Percentiles rank a stretch among this genome's conserved stretches.
Conservation (phyloP, 2,329 filamentous ascomycete genomes). For the Septoria linicola region DNA sequence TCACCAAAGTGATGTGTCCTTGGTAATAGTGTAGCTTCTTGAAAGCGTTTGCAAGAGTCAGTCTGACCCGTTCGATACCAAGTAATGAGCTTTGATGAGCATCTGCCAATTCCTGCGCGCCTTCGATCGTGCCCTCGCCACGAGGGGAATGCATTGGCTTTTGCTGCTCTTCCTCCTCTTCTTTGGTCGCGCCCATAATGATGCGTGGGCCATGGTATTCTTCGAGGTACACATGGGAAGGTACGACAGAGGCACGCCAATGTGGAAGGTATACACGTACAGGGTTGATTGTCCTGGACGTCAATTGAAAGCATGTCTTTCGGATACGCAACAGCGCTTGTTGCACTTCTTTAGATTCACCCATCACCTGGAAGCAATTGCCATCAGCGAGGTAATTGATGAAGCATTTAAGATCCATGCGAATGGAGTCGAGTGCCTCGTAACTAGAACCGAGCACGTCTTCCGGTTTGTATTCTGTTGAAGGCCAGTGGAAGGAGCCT, state of each 20-base stretch:
- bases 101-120: background rate
- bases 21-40: constrained; percentile 37
- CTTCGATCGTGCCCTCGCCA: background rate
- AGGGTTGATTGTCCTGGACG: constrained; percentile 31
- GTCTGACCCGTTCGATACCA: constrained; percentile 18
- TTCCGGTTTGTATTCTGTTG: constrained; percentile 42
- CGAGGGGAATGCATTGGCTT: background rate
- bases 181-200: background rate
- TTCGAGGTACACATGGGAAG: constrained; percentile 24
- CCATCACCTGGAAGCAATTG: constrained; percentile 37
- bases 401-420: constrained; percentile 42
- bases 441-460: constrained; percentile 44
- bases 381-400: constrained; percentile 40
- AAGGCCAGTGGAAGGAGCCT: constrained; percentile 49
- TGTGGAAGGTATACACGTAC: constrained; percentile 33
- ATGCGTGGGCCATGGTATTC: constrained; percentile 17
- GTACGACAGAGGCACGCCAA: constrained; percentile 20
- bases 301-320: constrained; percentile 42
- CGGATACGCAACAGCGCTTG: constrained; percentile 40
- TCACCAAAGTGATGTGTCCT: constrained; percentile 37
- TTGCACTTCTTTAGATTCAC: constrained; percentile 30
- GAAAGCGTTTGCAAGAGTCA: constrained; percentile 30
- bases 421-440: constrained; percentile 48
- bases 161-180: background rate
- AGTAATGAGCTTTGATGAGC: background rate